Evolutionary conservation across 2,329 filamentous ascomycete species (phyloP).

Genomic region (Leptographium flavum): DNA sequence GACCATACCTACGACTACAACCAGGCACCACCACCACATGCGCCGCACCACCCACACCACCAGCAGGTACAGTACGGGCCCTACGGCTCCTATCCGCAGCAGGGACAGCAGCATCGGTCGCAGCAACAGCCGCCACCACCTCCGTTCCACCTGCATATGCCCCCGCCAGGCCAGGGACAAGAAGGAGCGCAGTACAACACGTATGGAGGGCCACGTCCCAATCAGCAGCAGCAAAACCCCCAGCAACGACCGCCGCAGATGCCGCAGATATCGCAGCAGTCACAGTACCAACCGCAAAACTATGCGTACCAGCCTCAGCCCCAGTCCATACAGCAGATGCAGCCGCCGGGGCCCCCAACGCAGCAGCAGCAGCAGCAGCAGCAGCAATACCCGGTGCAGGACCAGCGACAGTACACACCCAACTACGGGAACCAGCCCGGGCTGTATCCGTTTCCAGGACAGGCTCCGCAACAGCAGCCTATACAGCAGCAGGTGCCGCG

Average conservation of each 20-base stretch:
- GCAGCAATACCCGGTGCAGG: not conserved
- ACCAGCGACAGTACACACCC: not conserved
- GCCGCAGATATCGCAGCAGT: not conserved
- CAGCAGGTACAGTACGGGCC: conserved; percentile 32
- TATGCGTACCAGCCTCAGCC: not conserved
- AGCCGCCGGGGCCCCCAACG: not conserved
- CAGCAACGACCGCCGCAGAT: not conserved
- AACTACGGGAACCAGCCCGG: not conserved
- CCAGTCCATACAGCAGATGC: not conserved
- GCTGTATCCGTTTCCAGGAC: not conserved
- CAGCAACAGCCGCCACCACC: conserved; percentile 3
- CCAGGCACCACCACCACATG: conserved; percentile 36
- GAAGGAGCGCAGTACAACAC: not conserved
- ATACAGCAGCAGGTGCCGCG: not conserved
- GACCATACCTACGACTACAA: conserved; percentile 28
- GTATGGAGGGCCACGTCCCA: not conserved
- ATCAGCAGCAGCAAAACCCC: conserved; percentile 1
- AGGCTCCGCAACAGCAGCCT: not conserved
- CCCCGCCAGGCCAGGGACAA: not conserved
- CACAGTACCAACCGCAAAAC: not conserved
- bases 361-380: not conserved
- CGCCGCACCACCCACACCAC: conserved; percentile 34
- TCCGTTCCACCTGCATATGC: conserved; percentile 4
- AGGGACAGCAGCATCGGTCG: conserved; percentile 3
- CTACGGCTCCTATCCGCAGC: conserved; percentile 11